These are phyloP conservation scores for Amylostereum areolatum DNA, from an alignment of 1,284 basidiomycete species.

Conservation along the genomic window DNA sequence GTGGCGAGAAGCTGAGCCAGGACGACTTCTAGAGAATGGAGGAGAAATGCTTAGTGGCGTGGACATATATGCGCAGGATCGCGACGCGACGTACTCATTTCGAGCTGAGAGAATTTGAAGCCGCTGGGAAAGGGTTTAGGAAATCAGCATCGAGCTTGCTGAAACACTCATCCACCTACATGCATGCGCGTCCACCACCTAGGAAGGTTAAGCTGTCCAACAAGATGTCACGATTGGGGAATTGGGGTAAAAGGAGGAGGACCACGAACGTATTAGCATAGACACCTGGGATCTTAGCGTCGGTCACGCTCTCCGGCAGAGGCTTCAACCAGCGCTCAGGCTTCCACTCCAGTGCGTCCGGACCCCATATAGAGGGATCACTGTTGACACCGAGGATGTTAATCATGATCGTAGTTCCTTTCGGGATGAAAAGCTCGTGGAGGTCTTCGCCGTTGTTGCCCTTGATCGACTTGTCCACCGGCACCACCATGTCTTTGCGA, in stretches of 20 bases:
- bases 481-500: conserved; percentile 11
- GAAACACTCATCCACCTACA: conserved; percentile 3
- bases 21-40: conserved; percentile 1
- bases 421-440: neutral
- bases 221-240: neutral
- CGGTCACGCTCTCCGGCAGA: conserved; percentile 2
- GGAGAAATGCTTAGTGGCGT: neutral
- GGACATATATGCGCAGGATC: neutral
- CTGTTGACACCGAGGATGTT: neutral
- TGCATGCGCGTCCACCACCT: conserved; percentile 25
- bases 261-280: neutral
- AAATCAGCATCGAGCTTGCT: conserved; percentile 2
- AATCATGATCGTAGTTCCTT: neutral
- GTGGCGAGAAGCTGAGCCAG: conserved; percentile 2
- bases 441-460: conserved; percentile 10
- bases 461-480: conserved; percentile 12
- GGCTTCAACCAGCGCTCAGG: neutral
- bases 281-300: neutral
- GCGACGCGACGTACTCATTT: conserved; percentile 21
- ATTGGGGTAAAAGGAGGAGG: neutral
- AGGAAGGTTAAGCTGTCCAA: conserved; percentile 25
- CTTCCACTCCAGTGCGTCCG: neutral
- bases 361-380: neutral
- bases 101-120: conserved; percentile 25
- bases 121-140: conserved; percentile 22